Base-by-base conservation (phyloP, 768 basidiomycete species). In the Exsudoporus frostii region DNA sequence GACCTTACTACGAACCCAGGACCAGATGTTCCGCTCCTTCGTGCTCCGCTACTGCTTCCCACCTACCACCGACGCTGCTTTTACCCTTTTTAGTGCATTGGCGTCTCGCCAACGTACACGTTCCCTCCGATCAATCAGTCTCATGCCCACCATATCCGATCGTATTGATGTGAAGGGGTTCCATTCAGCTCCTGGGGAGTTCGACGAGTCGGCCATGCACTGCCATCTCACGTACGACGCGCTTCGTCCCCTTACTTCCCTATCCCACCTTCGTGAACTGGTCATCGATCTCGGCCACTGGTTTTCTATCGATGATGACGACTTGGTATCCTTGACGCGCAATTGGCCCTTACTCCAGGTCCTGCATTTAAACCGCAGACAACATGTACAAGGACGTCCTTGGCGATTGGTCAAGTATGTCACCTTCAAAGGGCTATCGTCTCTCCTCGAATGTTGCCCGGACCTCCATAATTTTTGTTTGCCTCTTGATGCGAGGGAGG, bases 251-350 rank as follows among this genome's bases (percentile, higher is more conserved):
- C 50, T 58, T 20, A 22, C 25, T 22, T 33, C 45, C 32, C 19
- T 57, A 1, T 10, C 2, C 32, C 39, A 15, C 17, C 50, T 58
- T 14, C 25, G 22, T 17, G 8, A 13, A 17, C 36, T 51, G 2
- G 27, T 7, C 0, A 1, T 57, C 13, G 22, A 57, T n/a, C n/a
- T 42, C 10, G 29, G 48, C n/a, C 13, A 3, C 15, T 56, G 48
- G 48, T 24, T 52, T n/a, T 45, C 50, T 4, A 29, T 58, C 14
- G 42, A 58, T 25, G 51, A 59, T 1, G 44, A 47, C 19, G 39
- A 43, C 8, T 30, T 54, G 22, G 9, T 20, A 15, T 38, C 44
- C 34, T 14, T 59, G 34, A 7, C 47, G 9, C 44, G 45, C 14
- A 50, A 42, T 20, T 58, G 57, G 50, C 51, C 48, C 8, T 36